Conservation (phyloP, 179 eudicot genomes). For the Beta macrorhiza region DNA sequence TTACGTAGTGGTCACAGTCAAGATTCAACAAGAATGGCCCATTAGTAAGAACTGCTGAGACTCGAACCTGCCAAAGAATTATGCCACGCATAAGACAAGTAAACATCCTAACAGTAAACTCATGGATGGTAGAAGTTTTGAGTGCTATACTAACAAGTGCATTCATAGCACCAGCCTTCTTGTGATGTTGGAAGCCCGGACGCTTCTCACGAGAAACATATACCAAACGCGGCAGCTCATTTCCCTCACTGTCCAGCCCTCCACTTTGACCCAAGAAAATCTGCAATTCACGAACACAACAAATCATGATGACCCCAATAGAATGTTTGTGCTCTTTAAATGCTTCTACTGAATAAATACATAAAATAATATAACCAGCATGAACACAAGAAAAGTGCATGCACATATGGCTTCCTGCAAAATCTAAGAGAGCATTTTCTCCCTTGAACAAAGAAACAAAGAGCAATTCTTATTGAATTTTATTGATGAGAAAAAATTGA, state of each 20-base stretch:
- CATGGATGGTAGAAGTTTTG: neutral
- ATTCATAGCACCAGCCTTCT: constrained; percentile 85
- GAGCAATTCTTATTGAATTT: neutral
- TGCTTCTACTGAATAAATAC: neutral
- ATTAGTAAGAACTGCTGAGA: constrained; percentile 64
- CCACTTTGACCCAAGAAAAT: constrained; percentile 72
- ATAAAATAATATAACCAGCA: neutral
- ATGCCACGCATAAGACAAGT: neutral
- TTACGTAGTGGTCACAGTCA: constrained; percentile 67
- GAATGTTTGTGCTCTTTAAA: neutral
- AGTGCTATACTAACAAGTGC: constrained; percentile 46
- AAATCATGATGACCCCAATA: neutral
- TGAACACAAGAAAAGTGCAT: neutral
- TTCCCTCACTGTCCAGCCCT: constrained; percentile 65
- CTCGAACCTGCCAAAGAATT: constrained; percentile 43
- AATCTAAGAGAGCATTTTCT: neutral
- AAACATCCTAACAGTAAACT: neutral
- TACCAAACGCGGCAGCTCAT: constrained; percentile 69
- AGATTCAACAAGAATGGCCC: constrained; percentile 60
- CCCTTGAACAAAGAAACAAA: neutral
- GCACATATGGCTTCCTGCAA: neutral
- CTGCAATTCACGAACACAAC: constrained; percentile 27
- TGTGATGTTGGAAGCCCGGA: constrained; percentile 76
- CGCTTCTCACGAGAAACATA: constrained; percentile 73
- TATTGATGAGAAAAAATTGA: neutral